Evolutionary conservation across 2,329 filamentous ascomycete species (phyloP), one percentile per base, ranked within the genome.

Genomic region (Talaromyces sp.): DNA sequence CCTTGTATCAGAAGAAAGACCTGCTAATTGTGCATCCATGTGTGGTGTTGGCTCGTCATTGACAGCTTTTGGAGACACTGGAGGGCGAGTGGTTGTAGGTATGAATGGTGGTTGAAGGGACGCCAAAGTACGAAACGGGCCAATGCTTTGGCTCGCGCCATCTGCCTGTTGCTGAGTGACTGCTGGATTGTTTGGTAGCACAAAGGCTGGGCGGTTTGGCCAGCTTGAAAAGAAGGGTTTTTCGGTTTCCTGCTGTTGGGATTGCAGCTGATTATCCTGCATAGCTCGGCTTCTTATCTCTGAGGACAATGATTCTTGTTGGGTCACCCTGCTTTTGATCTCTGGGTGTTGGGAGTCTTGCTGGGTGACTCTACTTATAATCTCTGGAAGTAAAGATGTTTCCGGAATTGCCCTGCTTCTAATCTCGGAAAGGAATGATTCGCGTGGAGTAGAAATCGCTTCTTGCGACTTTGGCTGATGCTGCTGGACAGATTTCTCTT

Each of bases 181-280:
- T 31, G 59, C 41, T 14, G 41, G 43, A 5, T 27, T 37, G 13
- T 52, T 7, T 31, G 60, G 56, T 22, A 47, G 37, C 8, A 62
- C 60, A 52, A 59, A 59, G 2, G 59, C 60, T 62, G 64, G 59
- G 19, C 64, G 64, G 35, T 66, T 62, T n/a, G 64, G 64, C 64
- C 64, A 66, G 27, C 39, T 66, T 14, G 60, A 58, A 16, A 66
- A 66, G n/a, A 62, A 37, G 16, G 64, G 54, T 2, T 27, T 57
- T 24, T 27, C 24, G 13, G 43, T 16, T 22, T 54, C n/a, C 35
- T 56, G n/a, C 24, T 56, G n/a, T 22, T 8, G 31, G 13, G 22
- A 27, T 33, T 27, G 35, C 16, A 52, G 14, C n/a, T 50, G 58
- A 19, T 61, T 37, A 9, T 49, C 52, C 19, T 31, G 31, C n/a